Evolutionary conservation across 345 rosid genomes (phyloP).

Genomic region (Passiflora organensis): DNA sequence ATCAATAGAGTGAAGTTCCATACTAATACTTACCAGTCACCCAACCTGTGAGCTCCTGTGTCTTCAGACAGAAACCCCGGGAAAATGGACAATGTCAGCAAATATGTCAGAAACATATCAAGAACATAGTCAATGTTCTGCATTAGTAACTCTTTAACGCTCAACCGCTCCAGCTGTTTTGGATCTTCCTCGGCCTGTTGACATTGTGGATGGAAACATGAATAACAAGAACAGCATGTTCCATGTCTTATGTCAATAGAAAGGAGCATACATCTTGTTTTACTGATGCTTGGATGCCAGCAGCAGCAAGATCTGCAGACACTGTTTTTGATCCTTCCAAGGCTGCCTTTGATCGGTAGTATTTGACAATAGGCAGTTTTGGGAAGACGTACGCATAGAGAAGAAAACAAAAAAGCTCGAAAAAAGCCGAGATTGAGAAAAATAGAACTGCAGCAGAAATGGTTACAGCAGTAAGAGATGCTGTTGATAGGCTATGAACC

Average conservation of each 20-base stretch:
- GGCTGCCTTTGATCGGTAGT: conserved; percentile 78
- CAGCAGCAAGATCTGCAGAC: conserved; percentile 71
- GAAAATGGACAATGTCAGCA: conserved; percentile 65
- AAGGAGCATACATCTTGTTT: conserved; percentile 18
- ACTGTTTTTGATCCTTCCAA: conserved; percentile 82
- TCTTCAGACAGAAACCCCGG: conserved; percentile 84
- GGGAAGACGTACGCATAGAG: conserved; percentile 58
- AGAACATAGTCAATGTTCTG: conserved; percentile 62
- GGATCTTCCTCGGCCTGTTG: conserved; percentile 37
- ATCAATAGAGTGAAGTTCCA: too few relatives aligned
- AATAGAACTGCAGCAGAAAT: conserved; percentile 42
- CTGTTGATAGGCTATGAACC: too few relatives aligned
- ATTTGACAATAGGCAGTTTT: conserved; percentile 73
- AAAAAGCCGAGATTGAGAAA: conserved; percentile 50
- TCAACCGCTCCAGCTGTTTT: conserved; percentile 32
- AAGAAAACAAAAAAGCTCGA: conserved; percentile 57
- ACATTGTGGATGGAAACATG: too few relatives aligned
- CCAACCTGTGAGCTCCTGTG: conserved; percentile 61
- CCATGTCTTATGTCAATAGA: not conserved
- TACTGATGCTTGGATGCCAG: conserved; percentile 42
- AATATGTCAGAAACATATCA: conserved; percentile 58
- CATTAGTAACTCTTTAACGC: conserved; percentile 45
- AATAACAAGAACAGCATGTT: not conserved
- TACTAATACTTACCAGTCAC: conserved; percentile 37
- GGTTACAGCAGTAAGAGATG: not conserved